These are phyloP conservation scores for Microsporum canis DNA, from an alignment of 2,329 filamentous ascomycete species.

Conservation along the genomic window DNA sequence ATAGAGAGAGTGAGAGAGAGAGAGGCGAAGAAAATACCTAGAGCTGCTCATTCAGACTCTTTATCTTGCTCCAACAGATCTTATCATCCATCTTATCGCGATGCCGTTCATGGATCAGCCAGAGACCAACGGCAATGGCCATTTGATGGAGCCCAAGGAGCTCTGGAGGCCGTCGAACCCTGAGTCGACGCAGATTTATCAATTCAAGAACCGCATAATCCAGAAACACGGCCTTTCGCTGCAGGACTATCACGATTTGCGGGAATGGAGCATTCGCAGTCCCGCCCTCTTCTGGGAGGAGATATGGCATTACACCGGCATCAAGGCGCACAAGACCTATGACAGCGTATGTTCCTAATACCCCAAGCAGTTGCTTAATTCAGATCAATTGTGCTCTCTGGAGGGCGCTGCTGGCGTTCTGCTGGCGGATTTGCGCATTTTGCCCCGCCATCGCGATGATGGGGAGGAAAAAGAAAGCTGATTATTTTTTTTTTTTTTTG, in stretches of 20 bases:
- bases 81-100: background rate
- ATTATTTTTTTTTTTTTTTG: no score
- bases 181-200: conserved; percentile 56
- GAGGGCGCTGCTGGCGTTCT: background rate
- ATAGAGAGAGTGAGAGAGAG: background rate
- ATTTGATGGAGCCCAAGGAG: conserved; percentile 26
- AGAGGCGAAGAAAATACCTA: no score
- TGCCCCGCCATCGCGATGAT: background rate
- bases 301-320: conserved; percentile 70
- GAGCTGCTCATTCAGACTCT: no score
- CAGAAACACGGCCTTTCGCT: conserved; percentile 53
- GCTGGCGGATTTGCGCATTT: background rate
- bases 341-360: conserved; percentile 22
- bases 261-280: conserved; percentile 73
- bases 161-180: conserved; percentile 64
- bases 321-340: conserved; percentile 55
- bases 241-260: conserved; percentile 59
- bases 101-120: conserved; percentile 12
- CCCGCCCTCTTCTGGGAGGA: conserved; percentile 71
- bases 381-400: background rate
- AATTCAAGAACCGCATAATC: conserved; percentile 60
- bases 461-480: background rate
- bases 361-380: background rate
- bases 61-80: no score
- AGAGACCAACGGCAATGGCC: conserved; percentile 9